Conservation (phyloP, 78 protist genomes). For the Pigoraptor vietnamica region DNA sequence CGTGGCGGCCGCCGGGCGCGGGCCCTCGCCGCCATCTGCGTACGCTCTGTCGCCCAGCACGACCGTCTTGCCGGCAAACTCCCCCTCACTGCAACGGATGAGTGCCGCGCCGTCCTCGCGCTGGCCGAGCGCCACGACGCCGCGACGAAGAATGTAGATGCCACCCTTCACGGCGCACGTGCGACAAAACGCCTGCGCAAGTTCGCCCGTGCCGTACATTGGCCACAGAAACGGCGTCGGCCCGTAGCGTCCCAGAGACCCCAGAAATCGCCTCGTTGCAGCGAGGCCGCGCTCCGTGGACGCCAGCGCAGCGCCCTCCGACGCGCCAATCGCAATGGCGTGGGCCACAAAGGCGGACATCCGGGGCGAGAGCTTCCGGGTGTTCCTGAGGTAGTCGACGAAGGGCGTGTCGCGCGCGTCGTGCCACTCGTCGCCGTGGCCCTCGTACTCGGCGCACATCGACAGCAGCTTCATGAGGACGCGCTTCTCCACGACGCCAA, state of each 20-base stretch:
- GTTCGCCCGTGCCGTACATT: slow-evolving; percentile 53
- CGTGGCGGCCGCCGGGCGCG: neutral
- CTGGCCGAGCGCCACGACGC: neutral
- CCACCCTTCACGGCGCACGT: slow-evolving; percentile 64
- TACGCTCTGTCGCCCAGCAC: neutral
- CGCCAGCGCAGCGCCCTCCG: neutral
- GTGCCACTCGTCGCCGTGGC: neutral
- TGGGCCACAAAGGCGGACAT: neutral
- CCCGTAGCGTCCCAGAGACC: slow-evolving; percentile 53
- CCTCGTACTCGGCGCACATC: neutral
- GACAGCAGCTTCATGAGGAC: slow-evolving; percentile 32
- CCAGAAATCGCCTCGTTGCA: slow-evolving; percentile 9
- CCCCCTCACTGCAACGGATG: neutral
- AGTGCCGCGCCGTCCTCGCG: neutral
- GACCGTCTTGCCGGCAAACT: neutral
- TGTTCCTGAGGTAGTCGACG: neutral
- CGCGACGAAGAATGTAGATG: slow-evolving; percentile 3
- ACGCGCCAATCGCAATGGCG: neutral
- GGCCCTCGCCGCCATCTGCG: neutral
- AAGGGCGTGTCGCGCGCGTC: neutral
- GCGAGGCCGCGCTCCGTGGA: neutral
- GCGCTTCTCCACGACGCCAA: slow-evolving; percentile 53
- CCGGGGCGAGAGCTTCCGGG: neutral
- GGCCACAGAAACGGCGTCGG: slow-evolving; percentile 41
- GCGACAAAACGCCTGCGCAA: slow-evolving; percentile 62